These are phyloP conservation scores for Phellopilus nigrolimitatus DNA, from an alignment of 1,284 basidiomycete genomes.

Conservation along the genomic window DNA sequence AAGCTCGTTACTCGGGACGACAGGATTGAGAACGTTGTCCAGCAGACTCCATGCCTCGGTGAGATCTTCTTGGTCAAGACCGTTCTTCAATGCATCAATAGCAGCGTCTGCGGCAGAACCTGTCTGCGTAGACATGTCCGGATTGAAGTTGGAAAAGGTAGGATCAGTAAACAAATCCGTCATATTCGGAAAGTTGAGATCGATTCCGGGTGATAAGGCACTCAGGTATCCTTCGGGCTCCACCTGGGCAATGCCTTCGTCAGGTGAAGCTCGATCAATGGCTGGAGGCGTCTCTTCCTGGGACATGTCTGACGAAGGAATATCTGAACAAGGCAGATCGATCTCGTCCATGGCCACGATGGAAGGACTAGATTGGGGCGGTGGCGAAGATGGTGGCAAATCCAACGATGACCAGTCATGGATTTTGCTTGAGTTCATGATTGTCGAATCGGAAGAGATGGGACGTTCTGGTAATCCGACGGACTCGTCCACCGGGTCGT, in stretches of 20 bases:
- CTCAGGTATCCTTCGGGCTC: background rate
- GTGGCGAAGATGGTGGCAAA: constrained; percentile 19
- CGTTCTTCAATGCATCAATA: constrained; percentile 16
- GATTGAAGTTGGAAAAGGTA: constrained; percentile 3
- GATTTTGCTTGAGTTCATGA: constrained; percentile 11
- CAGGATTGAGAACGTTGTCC: constrained; percentile 3
- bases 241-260: background rate
- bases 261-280: constrained; percentile 6
- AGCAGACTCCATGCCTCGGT: constrained; percentile 18
- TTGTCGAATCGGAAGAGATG: constrained; percentile 15
- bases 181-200: background rate
- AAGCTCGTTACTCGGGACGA: background rate
- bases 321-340: constrained; percentile 16
- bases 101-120: constrained; percentile 7
- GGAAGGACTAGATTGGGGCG: constrained; percentile 17
- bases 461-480: background rate
- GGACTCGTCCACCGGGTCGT: constrained; percentile 3
- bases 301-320: constrained; percentile 13
- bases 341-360: constrained; percentile 6
- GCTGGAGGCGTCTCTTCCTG: constrained; percentile 10
- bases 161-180: background rate
- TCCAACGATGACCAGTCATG: constrained; percentile 18
- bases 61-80: constrained; percentile 15
- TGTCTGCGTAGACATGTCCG: constrained; percentile 1
- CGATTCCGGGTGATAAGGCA: background rate